Evolutionary conservation across 2,329 filamentous ascomycete species (phyloP).

Genomic region (Ceratocystis harringtonii): DNA sequence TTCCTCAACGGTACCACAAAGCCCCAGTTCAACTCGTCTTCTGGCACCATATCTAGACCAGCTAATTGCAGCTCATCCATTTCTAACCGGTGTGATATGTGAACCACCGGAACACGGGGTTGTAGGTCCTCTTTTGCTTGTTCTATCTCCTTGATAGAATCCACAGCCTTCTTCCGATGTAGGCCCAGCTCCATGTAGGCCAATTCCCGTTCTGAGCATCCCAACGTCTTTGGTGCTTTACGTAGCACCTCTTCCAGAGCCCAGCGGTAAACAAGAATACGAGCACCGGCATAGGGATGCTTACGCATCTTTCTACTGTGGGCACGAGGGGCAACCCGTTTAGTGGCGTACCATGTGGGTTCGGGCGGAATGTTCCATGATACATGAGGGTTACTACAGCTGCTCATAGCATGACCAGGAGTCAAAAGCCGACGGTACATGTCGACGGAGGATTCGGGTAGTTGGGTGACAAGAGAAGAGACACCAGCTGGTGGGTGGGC

Average conservation of each 20-base stretch:
- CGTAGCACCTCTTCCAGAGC: background rate
- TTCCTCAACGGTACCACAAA: background rate
- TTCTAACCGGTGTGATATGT: background rate
- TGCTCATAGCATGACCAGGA: background rate
- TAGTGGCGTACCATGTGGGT: conserved; percentile 1
- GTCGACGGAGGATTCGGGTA: conserved; percentile 2
- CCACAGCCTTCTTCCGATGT: background rate
- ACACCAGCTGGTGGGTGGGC: background rate
- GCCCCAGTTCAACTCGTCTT: background rate
- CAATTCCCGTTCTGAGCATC: conserved; percentile 3
- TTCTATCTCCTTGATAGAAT: background rate
- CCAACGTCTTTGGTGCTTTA: background rate
- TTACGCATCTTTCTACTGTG: conserved; percentile 5
- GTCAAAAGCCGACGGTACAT: conserved; percentile 7
- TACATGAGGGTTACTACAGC: conserved; percentile 1
- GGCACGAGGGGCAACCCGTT: background rate
- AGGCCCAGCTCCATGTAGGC: conserved; percentile 2
- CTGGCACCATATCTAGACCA: background rate
- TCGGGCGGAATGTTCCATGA: conserved; percentile 4
- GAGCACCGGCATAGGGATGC: background rate
- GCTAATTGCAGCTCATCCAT: background rate
- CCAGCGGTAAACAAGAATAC: conserved; percentile 7
- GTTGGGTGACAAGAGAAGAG: conserved; percentile 6
- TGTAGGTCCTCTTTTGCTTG: background rate
- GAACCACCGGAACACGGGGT: background rate